A percentile compares a stretch with the other conserved stretches of the same genome.
phyloP scores from a whole-genome alignment of 495 filamentous ascomycete genomes.

The Penicillium samsonianum region DNA sequence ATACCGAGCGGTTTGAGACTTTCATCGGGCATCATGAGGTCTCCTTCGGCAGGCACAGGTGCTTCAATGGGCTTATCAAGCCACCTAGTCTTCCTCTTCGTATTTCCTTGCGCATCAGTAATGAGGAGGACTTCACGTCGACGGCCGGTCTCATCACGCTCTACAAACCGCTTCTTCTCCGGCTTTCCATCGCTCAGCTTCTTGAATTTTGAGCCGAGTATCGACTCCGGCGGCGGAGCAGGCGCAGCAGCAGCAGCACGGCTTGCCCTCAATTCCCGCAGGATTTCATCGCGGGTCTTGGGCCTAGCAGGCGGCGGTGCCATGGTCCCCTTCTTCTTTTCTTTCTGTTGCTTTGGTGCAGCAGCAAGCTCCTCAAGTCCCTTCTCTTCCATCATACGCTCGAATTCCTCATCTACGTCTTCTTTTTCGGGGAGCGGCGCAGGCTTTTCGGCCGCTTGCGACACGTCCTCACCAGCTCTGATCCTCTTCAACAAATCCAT shows the following conservation, averaged over 20 bases:
- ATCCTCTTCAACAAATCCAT: slow-evolving; percentile 75
- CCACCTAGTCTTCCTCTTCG: slow-evolving; percentile 75
- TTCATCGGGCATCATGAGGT: slow-evolving; percentile 65
- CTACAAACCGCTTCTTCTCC: slow-evolving; percentile 69
- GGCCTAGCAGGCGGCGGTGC: slow-evolving; percentile 66
- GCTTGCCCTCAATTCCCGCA: slow-evolving; percentile 77
- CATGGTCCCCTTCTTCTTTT: slow-evolving; percentile 76
- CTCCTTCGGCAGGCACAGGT: slow-evolving; percentile 31
- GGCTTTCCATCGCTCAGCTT: slow-evolving; percentile 64
- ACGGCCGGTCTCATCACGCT: slow-evolving; percentile 63
- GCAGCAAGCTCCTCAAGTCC: slow-evolving; percentile 55
- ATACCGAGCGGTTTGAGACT: slow-evolving; percentile 70
- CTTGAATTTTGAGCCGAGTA: slow-evolving; percentile 75
- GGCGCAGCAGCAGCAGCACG: slow-evolving; percentile 60
- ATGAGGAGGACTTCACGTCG: slow-evolving; percentile 84
- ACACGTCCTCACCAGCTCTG: slow-evolving; percentile 71
- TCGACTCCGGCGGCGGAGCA: slow-evolving; percentile 50
- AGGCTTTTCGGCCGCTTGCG: slow-evolving; percentile 23
- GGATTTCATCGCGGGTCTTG: slow-evolving; percentile 77
- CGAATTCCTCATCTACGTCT: slow-evolving; percentile 77
- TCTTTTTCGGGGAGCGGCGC: slow-evolving; percentile 15
- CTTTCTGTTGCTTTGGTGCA: slow-evolving; percentile 51
- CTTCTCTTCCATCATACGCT: slow-evolving; percentile 64
- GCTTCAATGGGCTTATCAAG: slow-evolving; percentile 47
- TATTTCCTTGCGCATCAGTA: slow-evolving; percentile 81